Base-by-base conservation (phyloP, 768 basidiomycete species). In the Coprinopsis cinerea region DNA sequence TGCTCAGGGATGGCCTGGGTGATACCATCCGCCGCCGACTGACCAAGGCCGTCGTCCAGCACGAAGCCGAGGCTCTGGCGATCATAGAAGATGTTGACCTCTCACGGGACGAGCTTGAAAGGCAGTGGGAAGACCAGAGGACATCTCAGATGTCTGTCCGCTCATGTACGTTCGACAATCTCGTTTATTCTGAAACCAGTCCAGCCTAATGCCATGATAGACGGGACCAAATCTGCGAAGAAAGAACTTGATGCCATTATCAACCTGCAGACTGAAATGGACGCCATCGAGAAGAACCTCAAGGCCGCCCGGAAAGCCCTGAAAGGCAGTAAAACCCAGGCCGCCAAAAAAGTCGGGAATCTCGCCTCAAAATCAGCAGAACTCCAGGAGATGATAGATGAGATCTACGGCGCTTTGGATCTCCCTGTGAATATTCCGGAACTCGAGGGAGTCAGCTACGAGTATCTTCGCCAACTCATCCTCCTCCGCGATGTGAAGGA, bases 101-200 rank as follows among this genome's bases (percentile, higher is more conserved):
- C 5, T 1, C 53, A 0, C 15, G 57, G 0, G 22, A 28, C 10
- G 59, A 64, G 13, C 53, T 71, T 0, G 44, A 56, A 1, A 17
- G 53, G 6, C 54, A 70, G 43, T 72, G 70, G 70, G 41, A 37
- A 1, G 28, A 50, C 1, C 71, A 73, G 47, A 53, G 55, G 41
- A 49, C 37, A 9, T 51, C 60, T 0, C 66, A 71, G 53, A 55
- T 63, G 3, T 67, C 66, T 0, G 10, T 65, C 7, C 51, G 54
- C 0, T 35, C 59, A 1, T 53, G 60, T 72, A 69, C 65, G 10
- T 35, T 32, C 2, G 11, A 7, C n/a, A n/a, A n/a, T n/a, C n/a
- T n/a, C n/a, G n/a, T n/a, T n/a, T n/a, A n/a, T n/a, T n/a, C n/a
- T n/a, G 7, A 11, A 11, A 40, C 7, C 37, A 7, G 10, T n/a